Evolutionary conservation across 2,329 filamentous ascomycete species (phyloP), one percentile per base, ranked within the genome.

Genomic region (Tolypocladium inflatum): DNA sequence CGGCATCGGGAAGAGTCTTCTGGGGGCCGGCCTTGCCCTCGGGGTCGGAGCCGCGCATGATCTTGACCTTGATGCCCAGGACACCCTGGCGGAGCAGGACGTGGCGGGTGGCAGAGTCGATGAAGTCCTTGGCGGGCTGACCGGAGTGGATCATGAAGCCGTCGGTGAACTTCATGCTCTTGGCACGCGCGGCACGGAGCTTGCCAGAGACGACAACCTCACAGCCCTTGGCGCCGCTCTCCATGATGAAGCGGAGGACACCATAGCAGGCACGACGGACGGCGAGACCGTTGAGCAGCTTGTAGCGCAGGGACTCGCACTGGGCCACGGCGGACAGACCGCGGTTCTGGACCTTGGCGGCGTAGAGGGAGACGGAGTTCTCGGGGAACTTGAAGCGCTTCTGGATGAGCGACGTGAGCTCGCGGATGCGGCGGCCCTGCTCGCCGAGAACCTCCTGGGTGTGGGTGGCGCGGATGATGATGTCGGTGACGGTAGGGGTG

Each of bases 91-190:
- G 90, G 79, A 99, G 92, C 68, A 99, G 91, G 73, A 99, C 94
- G 90, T 99, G 94, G 73, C 94, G 94, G 74, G 94, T 97, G 71
- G 95, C 95, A 73, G 82, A 85, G 85, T 99, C 94, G 78, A 99
- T 99, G 84, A 99, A 99, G 83, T 99, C 94, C 82, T 95, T 93
- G 75, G 93, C 94, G 74, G 94, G 94, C 80, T 99, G 94, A 82
- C 94, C 94, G 74, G 94, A 99, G 90, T 99, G 94, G 82, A 99
- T 99, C 94, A 99, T 99, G 91, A 99, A 99, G 78, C 94, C 94
- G 80, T 99, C 92, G 80, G 94, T 99, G 89, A 99, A 99, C 89
- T 99, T 99, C 94, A 99, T 99, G 83, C 86, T 91, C 91, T 99
- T 99, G 80, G 94, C 94, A 85, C 94, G 91, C 74, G 94, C 94